phyloP scores from a whole-genome alignment of 805 yeast genomes.

The Monosporozyma unispora region DNA sequence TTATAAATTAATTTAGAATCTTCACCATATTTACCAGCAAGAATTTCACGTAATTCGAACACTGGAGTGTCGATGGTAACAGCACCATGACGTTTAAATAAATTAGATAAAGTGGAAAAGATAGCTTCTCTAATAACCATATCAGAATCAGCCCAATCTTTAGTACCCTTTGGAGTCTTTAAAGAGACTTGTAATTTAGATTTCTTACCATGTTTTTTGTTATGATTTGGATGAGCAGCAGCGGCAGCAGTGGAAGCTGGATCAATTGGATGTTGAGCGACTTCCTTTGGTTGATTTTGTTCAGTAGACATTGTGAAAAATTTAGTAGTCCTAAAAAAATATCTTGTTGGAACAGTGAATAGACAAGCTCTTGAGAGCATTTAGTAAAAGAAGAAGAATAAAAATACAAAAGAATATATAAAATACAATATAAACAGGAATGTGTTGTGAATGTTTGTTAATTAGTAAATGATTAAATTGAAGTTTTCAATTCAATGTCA shows the following conservation, averaged over 20 bases:
- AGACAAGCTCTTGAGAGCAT: constrained; percentile 3
- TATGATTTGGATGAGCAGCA: constrained; percentile 7
- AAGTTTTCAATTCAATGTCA: not conserved
- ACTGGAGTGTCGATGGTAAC: constrained; percentile 98
- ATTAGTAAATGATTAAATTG: not conserved
- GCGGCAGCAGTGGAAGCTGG: constrained; percentile 9
- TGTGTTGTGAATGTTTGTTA: not conserved
- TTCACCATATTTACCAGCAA: constrained; percentile 97
- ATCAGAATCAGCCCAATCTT: constrained; percentile 97
- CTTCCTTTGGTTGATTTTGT: constrained; percentile 1
- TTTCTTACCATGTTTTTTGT: constrained; percentile 27
- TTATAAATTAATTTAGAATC: constrained; percentile 94
- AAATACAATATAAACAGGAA: not conserved
- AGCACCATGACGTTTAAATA: constrained; percentile 95
- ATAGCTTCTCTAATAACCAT: constrained; percentile 91
- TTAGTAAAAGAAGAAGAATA: not conserved
- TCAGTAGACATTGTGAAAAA: constrained; percentile 13
- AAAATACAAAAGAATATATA: not conserved
- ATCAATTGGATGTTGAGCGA: not conserved
- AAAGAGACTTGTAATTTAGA: constrained; percentile 58
- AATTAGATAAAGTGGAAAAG: constrained; percentile 56
- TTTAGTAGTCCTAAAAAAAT: not conserved
- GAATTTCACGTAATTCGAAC: constrained; percentile 88
- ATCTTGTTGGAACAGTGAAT: not conserved
- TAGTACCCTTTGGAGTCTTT: constrained; percentile 95